Base-by-base conservation (phyloP, 2,329 filamentous ascomycete genomes). In the Exophiala lecanii-corni region DNA sequence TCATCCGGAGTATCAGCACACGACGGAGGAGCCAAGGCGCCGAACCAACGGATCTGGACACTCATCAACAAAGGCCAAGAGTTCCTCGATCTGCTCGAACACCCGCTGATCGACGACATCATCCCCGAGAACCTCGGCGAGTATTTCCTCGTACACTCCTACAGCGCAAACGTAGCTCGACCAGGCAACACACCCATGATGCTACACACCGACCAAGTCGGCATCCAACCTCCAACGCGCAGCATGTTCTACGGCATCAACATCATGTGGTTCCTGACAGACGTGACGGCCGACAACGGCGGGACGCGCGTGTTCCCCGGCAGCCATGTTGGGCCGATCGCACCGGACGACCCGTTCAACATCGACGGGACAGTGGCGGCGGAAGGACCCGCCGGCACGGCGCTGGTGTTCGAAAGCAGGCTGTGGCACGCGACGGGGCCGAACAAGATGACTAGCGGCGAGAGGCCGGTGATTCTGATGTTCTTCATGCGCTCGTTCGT, bases 401-500 rank as follows among this genome's bases (percentile, higher is more conserved):
- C 36, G 5, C 19, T 50, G n/a, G 47, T 45, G 9, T 49, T 45
- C 13, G 46, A 49, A 26, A 49, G 43, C 26, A 26, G 42, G 10
- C 35, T 46, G 9, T 50, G 43, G 47, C 43, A 50, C 39, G 43
- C 43, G 12, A 50, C 47, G 9, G 47, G 47, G 5, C 30, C 43
- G 5, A 50, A 50, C 41, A 45, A 39, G 9, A 51, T 50, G 6
- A 49, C 44, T 9, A 21, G 33, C 3, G 51, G 50, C 20, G 57
- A 57, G 32, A 39, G 55, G 3, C 56, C 57, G 2, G 56, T 55
- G 15, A 56, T 61, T 35, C 47, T 61, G 13, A 51, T 57, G 41
- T 60, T 59, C 42, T 63, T 62, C 49, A 58, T 59, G 53, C 51
- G 60, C 2, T 55, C 53, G 4, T 61, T 55, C 25, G 53, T 62